These are phyloP conservation scores for Brettanomyces nanus DNA, from an alignment of 805 yeast genomes.

Conservation along the genomic window DNA sequence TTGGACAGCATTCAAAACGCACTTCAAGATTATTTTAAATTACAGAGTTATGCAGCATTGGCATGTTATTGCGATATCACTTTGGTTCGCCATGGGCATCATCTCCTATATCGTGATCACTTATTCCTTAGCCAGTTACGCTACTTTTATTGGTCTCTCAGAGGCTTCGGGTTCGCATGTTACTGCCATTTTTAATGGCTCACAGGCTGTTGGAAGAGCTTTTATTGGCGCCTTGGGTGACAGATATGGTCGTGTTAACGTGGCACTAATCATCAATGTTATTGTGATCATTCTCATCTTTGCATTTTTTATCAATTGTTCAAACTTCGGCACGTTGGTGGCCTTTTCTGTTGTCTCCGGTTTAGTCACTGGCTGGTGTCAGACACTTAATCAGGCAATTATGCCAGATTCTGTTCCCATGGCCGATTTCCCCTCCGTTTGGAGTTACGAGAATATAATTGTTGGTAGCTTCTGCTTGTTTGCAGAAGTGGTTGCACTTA, in stretches of 20 bases:
- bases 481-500: constrained; percentile 24
- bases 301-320: constrained; percentile 35
- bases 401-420: constrained; percentile 23
- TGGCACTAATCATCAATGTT: constrained; percentile 28
- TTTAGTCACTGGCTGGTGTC: constrained; percentile 36
- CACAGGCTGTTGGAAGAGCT: constrained; percentile 44
- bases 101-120: constrained; percentile 37
- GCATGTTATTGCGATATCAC: constrained; percentile 12
- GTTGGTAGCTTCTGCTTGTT: constrained; percentile 22
- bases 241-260: constrained; percentile 37
- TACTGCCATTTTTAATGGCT: constrained; percentile 37
- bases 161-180: constrained; percentile 34
- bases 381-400: constrained; percentile 22
- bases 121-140: constrained; percentile 40
- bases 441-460: constrained; percentile 19
- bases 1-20: constrained; percentile 7
- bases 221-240: constrained; percentile 38
- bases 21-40: constrained; percentile 9
- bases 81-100: constrained; percentile 27
- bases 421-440: constrained; percentile 22
- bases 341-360: constrained; percentile 12
- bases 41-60: constrained; percentile 9
- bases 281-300: constrained; percentile 30
- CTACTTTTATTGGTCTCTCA: constrained; percentile 38
- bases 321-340: constrained; percentile 20